phyloP scores from a whole-genome alignment of 2,329 filamentous ascomycete species.

The Aspergillus clavatus region DNA sequence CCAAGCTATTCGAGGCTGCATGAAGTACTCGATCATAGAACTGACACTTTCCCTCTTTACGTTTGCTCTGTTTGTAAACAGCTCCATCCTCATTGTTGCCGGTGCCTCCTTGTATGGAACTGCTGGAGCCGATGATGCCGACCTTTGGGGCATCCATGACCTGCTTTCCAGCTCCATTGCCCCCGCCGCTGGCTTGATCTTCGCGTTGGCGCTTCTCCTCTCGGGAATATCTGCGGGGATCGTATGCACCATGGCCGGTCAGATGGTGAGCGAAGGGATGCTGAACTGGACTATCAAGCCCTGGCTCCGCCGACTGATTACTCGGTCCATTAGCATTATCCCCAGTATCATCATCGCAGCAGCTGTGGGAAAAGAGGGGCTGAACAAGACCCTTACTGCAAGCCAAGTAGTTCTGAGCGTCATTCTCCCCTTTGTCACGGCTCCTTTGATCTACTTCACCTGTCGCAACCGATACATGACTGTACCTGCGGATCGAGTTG shows the following conservation, averaged over 20 bases:
- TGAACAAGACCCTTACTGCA: conserved; percentile 67
- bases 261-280: conserved; percentile 84
- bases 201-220: conserved; percentile 73
- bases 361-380: conserved; percentile 65
- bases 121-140: conserved; percentile 58
- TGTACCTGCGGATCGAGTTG: conserved; percentile 48
- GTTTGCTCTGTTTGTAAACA: conserved; percentile 81
- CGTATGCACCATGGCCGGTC: conserved; percentile 82
- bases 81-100: conserved; percentile 73
- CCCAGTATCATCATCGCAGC: conserved; percentile 80
- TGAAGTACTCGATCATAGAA: conserved; percentile 69
- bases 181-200: conserved; percentile 73
- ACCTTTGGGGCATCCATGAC: conserved; percentile 77
- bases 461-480: conserved; percentile 76
- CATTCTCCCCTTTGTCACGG: conserved; percentile 75
- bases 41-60: conserved; percentile 69
- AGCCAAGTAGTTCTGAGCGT: conserved; percentile 74
- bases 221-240: conserved; percentile 79
- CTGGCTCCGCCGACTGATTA: conserved; percentile 74
- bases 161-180: conserved; percentile 66
- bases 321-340: conserved; percentile 72
- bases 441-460: conserved; percentile 81
- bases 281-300: conserved; percentile 68
- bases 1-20: conserved; percentile 65
- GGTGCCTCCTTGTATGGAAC: conserved; percentile 68